Base-by-base conservation (phyloP, 2,329 filamentous ascomycete species). In the Thielaviopsis punctulata region DNA sequence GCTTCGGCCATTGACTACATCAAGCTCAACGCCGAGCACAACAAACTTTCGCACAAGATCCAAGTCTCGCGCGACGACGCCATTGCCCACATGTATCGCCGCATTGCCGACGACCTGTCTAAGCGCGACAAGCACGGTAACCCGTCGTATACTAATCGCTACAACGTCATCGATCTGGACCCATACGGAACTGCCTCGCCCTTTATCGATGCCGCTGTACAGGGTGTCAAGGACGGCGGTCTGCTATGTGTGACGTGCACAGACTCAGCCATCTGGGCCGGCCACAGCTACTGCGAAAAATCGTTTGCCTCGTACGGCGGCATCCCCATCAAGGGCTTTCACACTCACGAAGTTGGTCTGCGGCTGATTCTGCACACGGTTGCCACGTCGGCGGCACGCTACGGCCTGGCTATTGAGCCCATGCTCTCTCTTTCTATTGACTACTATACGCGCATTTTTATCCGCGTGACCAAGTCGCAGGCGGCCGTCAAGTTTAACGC, bases 201-300 rank as follows among this genome's bases (percentile, higher is more conserved):
- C 1, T 98, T 98, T 65, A 75, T 98, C 51, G 92, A 98, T 63
- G 81, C 86, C 1, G 88, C 92, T 1, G 72, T 98, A 8, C 89
- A 95, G 66, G 80, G 86, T 1, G 76, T 95, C 7, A 80, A 75
- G 48, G 77, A 84, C 57, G 90, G 90, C 1, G 92, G 92, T 3
- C 72, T 98, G 39, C 74, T 98, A 4, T 95, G 89, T 63, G 84
- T 98, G 4, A 98, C 92, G 1, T 98, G 92, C 66, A 98, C 92
- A 0, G 92, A 98, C 65, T 89, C 90, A 9, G 88, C 85, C 9
- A 86, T 98, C 2, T 98, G 89, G 76, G 90, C 90, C 1, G 95
- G 90, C 0, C 85, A 86, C 59, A 87, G 89, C 52, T 98, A 96
- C 62, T 81, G 86, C 1, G 92, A 98, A 65, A 98, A 98, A 70